A percentile compares a stretch with the other conserved stretches of the same genome.
Conservation (phyloP, 2,329 filamentous ascomycete species). For the Aureobasidium vineae region DNA sequence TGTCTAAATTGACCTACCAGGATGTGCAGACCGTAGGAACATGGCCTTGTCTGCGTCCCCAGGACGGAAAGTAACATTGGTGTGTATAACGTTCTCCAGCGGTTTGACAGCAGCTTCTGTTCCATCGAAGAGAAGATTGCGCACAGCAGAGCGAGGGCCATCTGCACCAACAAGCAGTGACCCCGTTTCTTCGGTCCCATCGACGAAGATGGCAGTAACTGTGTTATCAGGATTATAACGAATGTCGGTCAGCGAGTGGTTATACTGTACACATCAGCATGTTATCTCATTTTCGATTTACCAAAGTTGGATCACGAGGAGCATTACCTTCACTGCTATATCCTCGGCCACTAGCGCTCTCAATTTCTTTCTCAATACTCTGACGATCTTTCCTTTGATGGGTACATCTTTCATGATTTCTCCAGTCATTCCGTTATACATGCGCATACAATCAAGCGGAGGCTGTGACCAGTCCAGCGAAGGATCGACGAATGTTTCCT, state of each 20-base stretch:
- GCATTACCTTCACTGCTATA: slow-evolving; percentile 25
- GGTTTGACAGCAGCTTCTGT: neutral
- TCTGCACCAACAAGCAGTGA: slow-evolving; percentile 33
- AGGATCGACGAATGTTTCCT: slow-evolving; percentile 31
- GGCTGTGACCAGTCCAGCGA: slow-evolving; percentile 27
- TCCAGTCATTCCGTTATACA: slow-evolving; percentile 28
- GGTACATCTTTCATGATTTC: slow-evolving; percentile 29
- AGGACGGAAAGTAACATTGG: slow-evolving; percentile 30
- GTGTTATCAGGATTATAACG: slow-evolving; percentile 15
- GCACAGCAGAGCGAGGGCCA: slow-evolving; percentile 32
- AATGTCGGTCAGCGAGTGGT: slow-evolving; percentile 10
- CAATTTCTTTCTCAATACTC: slow-evolving; percentile 29
- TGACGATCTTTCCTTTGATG: slow-evolving; percentile 20
- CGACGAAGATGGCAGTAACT: slow-evolving; percentile 30
- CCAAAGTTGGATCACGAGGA: neutral
- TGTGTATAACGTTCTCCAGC: slow-evolving; percentile 24
- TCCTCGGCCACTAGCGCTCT: slow-evolving; percentile 20
- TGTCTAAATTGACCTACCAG: slow-evolving; percentile 1
- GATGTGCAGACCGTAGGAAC: slow-evolving; percentile 29
- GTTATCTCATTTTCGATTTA: neutral
- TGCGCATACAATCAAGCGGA: slow-evolving; percentile 28
- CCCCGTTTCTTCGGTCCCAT: slow-evolving; percentile 29
- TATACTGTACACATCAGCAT: neutral
- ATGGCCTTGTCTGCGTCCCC: slow-evolving; percentile 28
- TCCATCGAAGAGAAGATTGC: slow-evolving; percentile 28